Conservation (phyloP, 257 asterid species). For the Primulina eburnea region DNA sequence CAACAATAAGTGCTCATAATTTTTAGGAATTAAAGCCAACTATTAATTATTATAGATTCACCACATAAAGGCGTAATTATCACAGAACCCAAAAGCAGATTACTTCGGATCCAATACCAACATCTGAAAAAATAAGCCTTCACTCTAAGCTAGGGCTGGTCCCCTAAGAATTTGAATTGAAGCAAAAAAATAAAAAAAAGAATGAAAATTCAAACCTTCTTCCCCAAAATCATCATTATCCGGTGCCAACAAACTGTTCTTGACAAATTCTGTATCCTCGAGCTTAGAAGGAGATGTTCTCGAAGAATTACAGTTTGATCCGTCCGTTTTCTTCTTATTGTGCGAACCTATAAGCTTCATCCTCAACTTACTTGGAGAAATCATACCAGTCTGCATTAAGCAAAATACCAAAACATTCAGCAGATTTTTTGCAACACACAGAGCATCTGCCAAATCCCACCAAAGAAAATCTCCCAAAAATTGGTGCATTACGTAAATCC, state of each 20-base stretch:
- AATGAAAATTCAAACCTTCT: constrained; percentile 45
- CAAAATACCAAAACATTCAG: constrained; percentile 4
- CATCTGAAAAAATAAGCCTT: constrained; percentile 17
- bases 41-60: not conserved
- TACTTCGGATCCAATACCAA: constrained; percentile 21
- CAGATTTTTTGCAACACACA: constrained; percentile 4
- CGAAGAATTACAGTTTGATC: constrained; percentile 77
- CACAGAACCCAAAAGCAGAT: constrained; percentile 17
- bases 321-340: constrained; percentile 67
- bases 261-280: constrained; percentile 74
- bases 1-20: not conserved
- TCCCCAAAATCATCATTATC: constrained; percentile 54
- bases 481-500: constrained; percentile 15
- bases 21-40: not conserved
- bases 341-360: constrained; percentile 72
- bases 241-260: constrained; percentile 69
- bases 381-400: constrained; percentile 60
- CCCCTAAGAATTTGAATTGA: constrained; percentile 11
- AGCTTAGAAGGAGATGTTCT: constrained; percentile 91
- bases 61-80: not conserved
- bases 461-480: constrained; percentile 11
- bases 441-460: constrained; percentile 16
- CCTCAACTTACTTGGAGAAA: constrained; percentile 92
- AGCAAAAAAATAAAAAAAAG: not conserved
- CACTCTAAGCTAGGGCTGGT: constrained; percentile 20